Evolutionary conservation across 805 yeast genomes (phyloP).

Genomic region (Cyberlindnera saturnus): DNA sequence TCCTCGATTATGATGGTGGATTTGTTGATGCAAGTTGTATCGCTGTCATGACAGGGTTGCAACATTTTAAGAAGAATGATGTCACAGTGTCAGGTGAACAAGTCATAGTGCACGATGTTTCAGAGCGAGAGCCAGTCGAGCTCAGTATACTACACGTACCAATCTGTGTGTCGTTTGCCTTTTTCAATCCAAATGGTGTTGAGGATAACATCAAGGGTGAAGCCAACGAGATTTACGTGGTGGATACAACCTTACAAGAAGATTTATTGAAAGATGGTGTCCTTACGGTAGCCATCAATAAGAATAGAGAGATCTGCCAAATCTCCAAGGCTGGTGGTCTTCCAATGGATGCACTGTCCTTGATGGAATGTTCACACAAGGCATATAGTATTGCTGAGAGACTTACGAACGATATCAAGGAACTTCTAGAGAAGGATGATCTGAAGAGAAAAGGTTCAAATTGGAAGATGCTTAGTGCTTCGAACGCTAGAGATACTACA

Average conservation of each 20-base stretch:
- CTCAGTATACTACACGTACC: constrained; percentile 85
- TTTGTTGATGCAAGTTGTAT: constrained; percentile 85
- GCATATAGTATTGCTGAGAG: constrained; percentile 60
- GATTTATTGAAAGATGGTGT: constrained; percentile 73
- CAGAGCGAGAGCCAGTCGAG: constrained; percentile 84
- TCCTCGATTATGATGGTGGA: constrained; percentile 88
- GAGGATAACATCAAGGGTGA: constrained; percentile 72
- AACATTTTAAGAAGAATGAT: constrained; percentile 82
- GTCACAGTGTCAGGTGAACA: constrained; percentile 63
- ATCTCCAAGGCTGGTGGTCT: constrained; percentile 86
- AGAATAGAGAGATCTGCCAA: constrained; percentile 87
- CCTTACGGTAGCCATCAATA: constrained; percentile 80
- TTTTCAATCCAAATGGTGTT: constrained; percentile 60
- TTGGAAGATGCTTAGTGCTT: constrained; percentile 22
- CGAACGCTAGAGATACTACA: constrained; percentile 16
- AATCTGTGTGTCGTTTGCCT: constrained; percentile 82
- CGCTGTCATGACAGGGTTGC: constrained; percentile 81
- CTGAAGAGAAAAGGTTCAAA: constrained; percentile 18
- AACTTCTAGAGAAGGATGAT: constrained; percentile 31
- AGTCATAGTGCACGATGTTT: constrained; percentile 59
- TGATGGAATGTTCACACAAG: constrained; percentile 61
- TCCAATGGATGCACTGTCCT: constrained; percentile 64
- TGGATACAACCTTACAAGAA: constrained; percentile 76
- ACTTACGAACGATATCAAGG: constrained; percentile 59
- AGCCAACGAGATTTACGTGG: constrained; percentile 50